Conservation (phyloP, 805 yeast genomes). For the Hyphopichia homilentoma region DNA sequence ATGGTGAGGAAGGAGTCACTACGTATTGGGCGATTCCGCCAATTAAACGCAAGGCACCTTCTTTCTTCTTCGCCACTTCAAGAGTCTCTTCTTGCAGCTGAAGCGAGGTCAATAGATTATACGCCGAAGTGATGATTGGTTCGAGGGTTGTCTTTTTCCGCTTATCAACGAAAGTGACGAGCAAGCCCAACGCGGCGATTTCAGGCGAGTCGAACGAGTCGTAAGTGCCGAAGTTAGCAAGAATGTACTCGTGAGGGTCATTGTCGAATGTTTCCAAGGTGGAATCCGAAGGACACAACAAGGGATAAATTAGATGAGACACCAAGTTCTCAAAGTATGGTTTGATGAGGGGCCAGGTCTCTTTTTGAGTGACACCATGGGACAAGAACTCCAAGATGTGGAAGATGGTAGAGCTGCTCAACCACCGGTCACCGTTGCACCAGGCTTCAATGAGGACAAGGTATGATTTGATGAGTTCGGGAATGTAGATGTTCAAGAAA, state of each 20-base stretch:
- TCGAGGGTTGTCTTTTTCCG: conserved; percentile 58
- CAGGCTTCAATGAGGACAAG: conserved; percentile 69
- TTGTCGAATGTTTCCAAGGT: conserved; percentile 72
- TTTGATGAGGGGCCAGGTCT: conserved; percentile 64
- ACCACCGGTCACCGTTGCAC: conserved; percentile 66
- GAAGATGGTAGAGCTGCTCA: conserved; percentile 61
- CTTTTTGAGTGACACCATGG: conserved; percentile 51
- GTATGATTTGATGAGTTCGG: conserved; percentile 64
- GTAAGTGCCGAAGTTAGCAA: conserved; percentile 53
- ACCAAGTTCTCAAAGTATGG: conserved; percentile 64
- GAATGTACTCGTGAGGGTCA: conserved; percentile 87
- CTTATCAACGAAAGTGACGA: conserved; percentile 69
- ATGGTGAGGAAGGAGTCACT: conserved; percentile 52
- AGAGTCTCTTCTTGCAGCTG: conserved; percentile 35
- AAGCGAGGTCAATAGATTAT: conserved; percentile 29
- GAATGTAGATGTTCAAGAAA: conserved; percentile 60
- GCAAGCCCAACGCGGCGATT: conserved; percentile 70
- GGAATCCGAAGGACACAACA: conserved; percentile 65
- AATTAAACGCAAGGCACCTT: conserved; percentile 75
- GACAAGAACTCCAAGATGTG: conserved; percentile 51
- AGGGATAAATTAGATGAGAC: conserved; percentile 70
- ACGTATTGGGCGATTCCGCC: conserved; percentile 68
- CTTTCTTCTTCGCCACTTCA: conserved; percentile 58
- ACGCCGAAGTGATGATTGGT: conserved; percentile 59
- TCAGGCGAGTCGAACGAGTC: conserved; percentile 68